Conservation (phyloP, 768 basidiomycete genomes). For the Hygrophorus pudorinus region DNA sequence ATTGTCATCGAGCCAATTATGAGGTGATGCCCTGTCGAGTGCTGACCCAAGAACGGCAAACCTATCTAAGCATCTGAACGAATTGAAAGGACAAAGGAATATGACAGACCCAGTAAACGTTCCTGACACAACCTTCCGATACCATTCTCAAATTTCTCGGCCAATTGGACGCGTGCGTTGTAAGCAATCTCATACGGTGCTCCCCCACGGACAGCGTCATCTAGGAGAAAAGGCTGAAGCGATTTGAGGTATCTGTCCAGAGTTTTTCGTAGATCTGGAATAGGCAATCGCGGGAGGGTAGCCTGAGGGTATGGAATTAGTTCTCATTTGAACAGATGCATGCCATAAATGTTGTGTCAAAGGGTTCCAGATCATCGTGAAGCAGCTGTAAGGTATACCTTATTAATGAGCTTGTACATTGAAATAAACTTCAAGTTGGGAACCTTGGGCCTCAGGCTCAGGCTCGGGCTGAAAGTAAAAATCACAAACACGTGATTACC, state of each 20-base stretch:
- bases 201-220: slow-evolving; percentile 56
- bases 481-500: background rate
- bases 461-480: too few species aligned
- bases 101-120: slow-evolving; percentile 50
- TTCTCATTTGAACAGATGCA: slow-evolving; percentile 11
- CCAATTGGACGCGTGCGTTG: slow-evolving; percentile 46
- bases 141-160: slow-evolving; percentile 59
- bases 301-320: slow-evolving; percentile 21
- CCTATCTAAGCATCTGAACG: slow-evolving; percentile 11
- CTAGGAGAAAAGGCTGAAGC: slow-evolving; percentile 67
- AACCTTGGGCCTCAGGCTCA: too few species aligned
- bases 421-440: too few species aligned
- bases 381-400: too few species aligned
- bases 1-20: slow-evolving; percentile 93
- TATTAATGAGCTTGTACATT: too few species aligned
- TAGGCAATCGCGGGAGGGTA: slow-evolving; percentile 55
- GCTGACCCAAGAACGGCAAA: slow-evolving; percentile 31
- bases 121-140: slow-evolving; percentile 64
- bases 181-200: slow-evolving; percentile 41
- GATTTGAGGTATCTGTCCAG: slow-evolving; percentile 72
- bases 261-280: slow-evolving; percentile 68
- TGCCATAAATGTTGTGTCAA: background rate
- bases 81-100: slow-evolving; percentile 5
- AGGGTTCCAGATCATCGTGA: slow-evolving; percentile 1
- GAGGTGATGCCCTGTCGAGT: slow-evolving; percentile 71